A percentile compares a stretch with the other conserved stretches of the same genome.
phyloP scores from a whole-genome alignment of 139 green algal species.

The Mesotaenium endlicherianum region DNA sequence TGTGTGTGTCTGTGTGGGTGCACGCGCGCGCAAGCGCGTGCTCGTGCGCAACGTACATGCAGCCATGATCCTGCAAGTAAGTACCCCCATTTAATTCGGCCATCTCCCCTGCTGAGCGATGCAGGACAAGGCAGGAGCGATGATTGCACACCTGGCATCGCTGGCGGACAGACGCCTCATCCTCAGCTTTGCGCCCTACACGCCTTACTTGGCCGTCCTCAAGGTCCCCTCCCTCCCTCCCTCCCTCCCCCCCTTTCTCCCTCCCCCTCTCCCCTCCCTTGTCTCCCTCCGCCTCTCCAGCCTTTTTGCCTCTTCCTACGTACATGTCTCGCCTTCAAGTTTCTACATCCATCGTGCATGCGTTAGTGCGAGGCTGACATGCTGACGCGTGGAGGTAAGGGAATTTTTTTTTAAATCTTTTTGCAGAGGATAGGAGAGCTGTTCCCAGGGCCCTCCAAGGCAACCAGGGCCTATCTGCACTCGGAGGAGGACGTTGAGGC shows the following conservation, averaged over 20 bases:
- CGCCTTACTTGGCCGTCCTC: constrained; percentile 55
- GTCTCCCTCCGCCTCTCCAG: not conserved
- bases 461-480: constrained; percentile 96
- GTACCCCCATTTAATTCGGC: too few species aligned
- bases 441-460: constrained; percentile 92
- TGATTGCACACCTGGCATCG: constrained; percentile 88
- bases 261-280: not conserved
- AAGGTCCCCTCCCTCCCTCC: constrained; percentile 43
- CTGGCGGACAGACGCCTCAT: constrained; percentile 84
- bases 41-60: too few species aligned
- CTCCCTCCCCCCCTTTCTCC: not conserved
- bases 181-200: constrained; percentile 93
- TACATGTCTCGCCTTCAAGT: not conserved
- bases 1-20: not conserved
- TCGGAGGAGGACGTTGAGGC: constrained; percentile 89
- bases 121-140: constrained; percentile 88
- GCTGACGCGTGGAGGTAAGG: not conserved
- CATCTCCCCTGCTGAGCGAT: not conserved
- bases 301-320: not conserved
- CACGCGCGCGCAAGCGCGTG: too few species aligned
- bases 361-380: not conserved
- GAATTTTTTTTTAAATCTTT: not conserved
- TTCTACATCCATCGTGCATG: not conserved
- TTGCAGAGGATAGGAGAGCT: constrained; percentile 89
- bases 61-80: too few species aligned